Evolutionary conservation across 2,329 filamentous ascomycete species (phyloP), one percentile per base, ranked within the genome.

Genomic region (Geosmithia morbida): DNA sequence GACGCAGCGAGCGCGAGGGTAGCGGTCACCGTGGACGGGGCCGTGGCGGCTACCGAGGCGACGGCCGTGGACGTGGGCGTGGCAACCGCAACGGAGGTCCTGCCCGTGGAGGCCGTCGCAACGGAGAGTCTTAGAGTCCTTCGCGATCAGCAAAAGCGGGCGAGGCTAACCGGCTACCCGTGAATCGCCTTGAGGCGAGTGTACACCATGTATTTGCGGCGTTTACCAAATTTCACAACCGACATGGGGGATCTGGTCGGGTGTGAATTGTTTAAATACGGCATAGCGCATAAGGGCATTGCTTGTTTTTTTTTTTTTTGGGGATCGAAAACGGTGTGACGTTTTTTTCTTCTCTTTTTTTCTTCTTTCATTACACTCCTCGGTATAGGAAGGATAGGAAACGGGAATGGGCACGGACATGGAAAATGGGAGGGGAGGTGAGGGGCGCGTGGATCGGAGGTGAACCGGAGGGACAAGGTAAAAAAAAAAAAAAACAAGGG

Each of bases 1-100:
- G 69, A 47, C 73, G 73, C 48, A 70, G 71, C 56, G 72, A 70
- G 48, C 69, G 75, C 45, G 75, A 77, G 48, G 68, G 67, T 37
- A 61, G 66, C 50, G 56, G 53, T 46, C 58, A 57, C 52, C 62
- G 71, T 37, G 65, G 67, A 44, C 63, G 66, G 41, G 67, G 72
- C 39, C 68, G 72, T 51, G 69, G 70, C 42, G 67, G 72, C 45
- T 64, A 65, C 53, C 68, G 76, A 48, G 73, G 74, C 29, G 68
- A 75, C 51, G 71, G 68, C 41, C 67, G 69, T 47, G 65, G 68
- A 17, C 63, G 67, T 20, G 63, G 66, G 17, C 61, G 66, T 37
- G 65, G 67, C 43, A 61, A 59, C 44, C 61, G 66, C 19, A 62
- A 61, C 48, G 54, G 61, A 46, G 57, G 55, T 45, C 50, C 62